A percentile compares a stretch with the other conserved stretches of the same genome.
These are phyloP conservation scores for Mycosphaerella sp. DNA, from an alignment of 2,329 filamentous ascomycete genomes.

Conservation along the genomic window DNA sequence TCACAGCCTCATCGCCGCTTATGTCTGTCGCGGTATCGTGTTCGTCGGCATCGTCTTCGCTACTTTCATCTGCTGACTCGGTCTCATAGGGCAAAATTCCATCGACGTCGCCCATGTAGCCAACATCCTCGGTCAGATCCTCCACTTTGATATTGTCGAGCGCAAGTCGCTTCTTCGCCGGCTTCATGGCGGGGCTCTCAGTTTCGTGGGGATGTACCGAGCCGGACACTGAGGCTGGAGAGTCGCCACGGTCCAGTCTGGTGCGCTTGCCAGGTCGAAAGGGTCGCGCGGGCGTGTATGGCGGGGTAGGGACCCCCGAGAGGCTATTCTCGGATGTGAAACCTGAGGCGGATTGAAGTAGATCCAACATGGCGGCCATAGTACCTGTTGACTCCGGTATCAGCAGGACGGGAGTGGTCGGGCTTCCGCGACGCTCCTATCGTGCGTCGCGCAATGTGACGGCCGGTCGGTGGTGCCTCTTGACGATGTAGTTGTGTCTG, in stretches of 20 bases:
- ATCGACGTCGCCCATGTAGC: constrained; percentile 39
- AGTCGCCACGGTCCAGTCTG: constrained; percentile 24
- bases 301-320: constrained; percentile 27
- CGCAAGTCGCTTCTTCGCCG: constrained; percentile 19
- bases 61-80: constrained; percentile 24
- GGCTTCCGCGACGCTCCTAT: constrained; percentile 8
- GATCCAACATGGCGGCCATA: constrained; percentile 19
- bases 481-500: constrained; percentile 27
- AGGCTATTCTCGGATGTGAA: constrained; percentile 23
- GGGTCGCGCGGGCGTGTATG: constrained; percentile 25
- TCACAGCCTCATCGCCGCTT: constrained; percentile 18
- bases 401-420: neutral
- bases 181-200: constrained; percentile 29
- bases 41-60: constrained; percentile 23
- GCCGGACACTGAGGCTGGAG: constrained; percentile 30
- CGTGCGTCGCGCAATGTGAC: constrained; percentile 21
- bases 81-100: constrained; percentile 40
- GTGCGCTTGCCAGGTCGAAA: constrained; percentile 18
- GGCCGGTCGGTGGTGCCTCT: constrained; percentile 28
- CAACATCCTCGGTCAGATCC: constrained; percentile 36
- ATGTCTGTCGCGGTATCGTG: constrained; percentile 28
- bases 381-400: neutral
- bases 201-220: constrained; percentile 36
- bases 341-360: constrained; percentile 22
- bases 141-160: constrained; percentile 37